A percentile compares a stretch with the other conserved stretches of the same genome.
Evolutionary conservation across 2,329 filamentous ascomycete genomes (phyloP).

Genomic region (Pezicula rhizophila): DNA sequence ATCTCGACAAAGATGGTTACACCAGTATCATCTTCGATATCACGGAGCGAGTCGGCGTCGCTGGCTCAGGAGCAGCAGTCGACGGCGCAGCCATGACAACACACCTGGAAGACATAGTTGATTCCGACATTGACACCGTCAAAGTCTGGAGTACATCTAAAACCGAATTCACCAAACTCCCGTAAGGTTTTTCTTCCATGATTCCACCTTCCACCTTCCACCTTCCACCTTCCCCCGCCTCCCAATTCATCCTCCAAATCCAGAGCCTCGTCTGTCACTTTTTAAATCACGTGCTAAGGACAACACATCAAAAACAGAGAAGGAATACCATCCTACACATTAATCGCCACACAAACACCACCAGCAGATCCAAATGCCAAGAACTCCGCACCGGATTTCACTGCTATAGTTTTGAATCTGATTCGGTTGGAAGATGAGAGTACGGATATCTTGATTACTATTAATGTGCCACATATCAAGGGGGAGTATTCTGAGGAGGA

Average conservation of each 20-base stretch:
- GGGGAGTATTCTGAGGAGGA: slow-evolving; percentile 69
- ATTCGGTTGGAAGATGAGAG: slow-evolving; percentile 67
- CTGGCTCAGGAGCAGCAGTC: slow-evolving; percentile 48
- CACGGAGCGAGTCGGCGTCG: slow-evolving; percentile 65
- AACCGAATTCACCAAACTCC: slow-evolving; percentile 50
- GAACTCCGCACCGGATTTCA: slow-evolving; percentile 46
- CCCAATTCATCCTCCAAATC: slow-evolving; percentile 13
- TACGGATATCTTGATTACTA: slow-evolving; percentile 77
- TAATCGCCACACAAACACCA: slow-evolving; percentile 60
- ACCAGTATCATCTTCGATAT: slow-evolving; percentile 88
- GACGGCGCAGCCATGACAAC: slow-evolving; percentile 66
- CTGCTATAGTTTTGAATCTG: slow-evolving; percentile 70
- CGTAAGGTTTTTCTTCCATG: slow-evolving; percentile 16
- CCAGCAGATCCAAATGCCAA: slow-evolving; percentile 26
- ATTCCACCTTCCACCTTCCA: not conserved
- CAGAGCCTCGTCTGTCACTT: not conserved
- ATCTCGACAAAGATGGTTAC: slow-evolving; percentile 76
- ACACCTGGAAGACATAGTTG: slow-evolving; percentile 64
- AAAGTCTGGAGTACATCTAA: slow-evolving; percentile 62
- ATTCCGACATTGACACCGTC: slow-evolving; percentile 55
- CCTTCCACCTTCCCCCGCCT: not conserved
- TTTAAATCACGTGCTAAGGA: slow-evolving; percentile 6
- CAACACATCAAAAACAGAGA: slow-evolving; percentile 28
- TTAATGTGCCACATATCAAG: slow-evolving; percentile 81
- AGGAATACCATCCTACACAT: slow-evolving; percentile 57